These are phyloP conservation scores for Letharia lupina DNA, from an alignment of 495 filamentous ascomycete species.

Conservation along the genomic window DNA sequence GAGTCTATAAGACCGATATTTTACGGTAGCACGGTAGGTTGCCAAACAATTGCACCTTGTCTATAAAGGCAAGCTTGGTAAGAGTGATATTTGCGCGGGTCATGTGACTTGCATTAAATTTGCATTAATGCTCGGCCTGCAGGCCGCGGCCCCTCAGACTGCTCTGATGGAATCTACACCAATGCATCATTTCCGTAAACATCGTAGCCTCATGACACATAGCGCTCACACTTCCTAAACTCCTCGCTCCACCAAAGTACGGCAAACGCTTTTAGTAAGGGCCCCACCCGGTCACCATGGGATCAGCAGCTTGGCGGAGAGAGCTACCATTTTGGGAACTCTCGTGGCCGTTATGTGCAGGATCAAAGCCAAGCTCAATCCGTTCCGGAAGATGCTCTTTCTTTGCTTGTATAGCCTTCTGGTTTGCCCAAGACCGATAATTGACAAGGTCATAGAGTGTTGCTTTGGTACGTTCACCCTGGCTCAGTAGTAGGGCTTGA, in stretches of 20 bases:
- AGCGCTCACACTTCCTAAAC: slow-evolving; percentile 12
- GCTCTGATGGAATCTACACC: neutral
- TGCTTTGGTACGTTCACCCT: slow-evolving; percentile 65
- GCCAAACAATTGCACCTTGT: neutral
- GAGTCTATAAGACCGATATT: neutral
- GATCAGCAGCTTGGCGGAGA: slow-evolving; percentile 13
- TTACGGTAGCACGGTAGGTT: neutral
- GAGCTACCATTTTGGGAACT: slow-evolving; percentile 14
- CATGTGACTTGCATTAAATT: neutral
- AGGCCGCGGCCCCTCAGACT: neutral
- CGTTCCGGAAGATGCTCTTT: slow-evolving; percentile 64
- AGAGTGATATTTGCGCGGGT: neutral
- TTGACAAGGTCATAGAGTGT: slow-evolving; percentile 70
- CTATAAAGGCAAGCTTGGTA: neutral
- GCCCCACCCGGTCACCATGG: slow-evolving; percentile 19
- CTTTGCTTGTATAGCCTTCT: slow-evolving; percentile 61
- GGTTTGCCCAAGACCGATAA: slow-evolving; percentile 79
- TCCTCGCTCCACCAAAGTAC: slow-evolving; percentile 17
- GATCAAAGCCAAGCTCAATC: slow-evolving; percentile 61
- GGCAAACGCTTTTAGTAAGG: slow-evolving; percentile 13
- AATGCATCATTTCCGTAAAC: neutral
- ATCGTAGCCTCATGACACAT: slow-evolving; percentile 10
- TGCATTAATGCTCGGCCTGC: neutral
- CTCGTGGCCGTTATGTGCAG: slow-evolving; percentile 15
- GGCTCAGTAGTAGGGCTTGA: slow-evolving; percentile 67